Evolutionary conservation across 2,329 filamentous ascomycete species (phyloP), one percentile per base, ranked within the genome.

Genomic region (Diaporthe citriasiana): DNA sequence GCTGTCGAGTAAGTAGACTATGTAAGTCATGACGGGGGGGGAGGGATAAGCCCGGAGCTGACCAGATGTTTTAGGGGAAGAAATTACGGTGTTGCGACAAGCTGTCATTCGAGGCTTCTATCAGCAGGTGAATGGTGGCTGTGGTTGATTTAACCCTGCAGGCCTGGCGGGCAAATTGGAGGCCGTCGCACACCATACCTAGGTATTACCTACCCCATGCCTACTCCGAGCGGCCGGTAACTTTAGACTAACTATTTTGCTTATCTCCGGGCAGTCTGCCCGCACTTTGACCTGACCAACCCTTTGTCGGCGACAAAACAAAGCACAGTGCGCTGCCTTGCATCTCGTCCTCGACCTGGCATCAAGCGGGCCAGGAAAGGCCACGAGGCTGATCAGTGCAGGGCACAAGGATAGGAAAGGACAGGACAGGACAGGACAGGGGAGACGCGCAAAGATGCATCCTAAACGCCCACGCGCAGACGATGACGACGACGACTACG

Each of bases 381-480:
- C 63, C 19, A 35, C 33, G 45, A 42, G 53, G n/a, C 27, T 45
- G 57, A 17, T 51, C 8, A 17, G 35, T 4, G 19, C 42, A 33
- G 22, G 38, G 35, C 47, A 51, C 47, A 22, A 50, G 45, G 45
- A 50, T 10, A 27, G 17, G 45, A 71, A n/a, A 40, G 22, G 12
- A 22, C 56, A 51, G n/a, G n/a, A n/a, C n/a, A n/a, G n/a, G 25
- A 13, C 15, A 35, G 19, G 13, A 19, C 66, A 33, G 25, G 35
- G 17, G 22, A n/a, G 25, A 45, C 40, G 57, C 57, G 38, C 59
- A 63, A 63, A 12, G 40, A 75, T 75, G 74, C 51, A 69, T 42
- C 35, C 42, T 7, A 75, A 74, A 53, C 74, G 72, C 47, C 50
- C 59, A 15, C 55, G 66, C 38, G 33, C 55, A 22, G 30, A 63